These are phyloP conservation scores for Rhodotorula sp. DNA, from an alignment of 1,284 basidiomycete genomes.

Conservation along the genomic window DNA sequence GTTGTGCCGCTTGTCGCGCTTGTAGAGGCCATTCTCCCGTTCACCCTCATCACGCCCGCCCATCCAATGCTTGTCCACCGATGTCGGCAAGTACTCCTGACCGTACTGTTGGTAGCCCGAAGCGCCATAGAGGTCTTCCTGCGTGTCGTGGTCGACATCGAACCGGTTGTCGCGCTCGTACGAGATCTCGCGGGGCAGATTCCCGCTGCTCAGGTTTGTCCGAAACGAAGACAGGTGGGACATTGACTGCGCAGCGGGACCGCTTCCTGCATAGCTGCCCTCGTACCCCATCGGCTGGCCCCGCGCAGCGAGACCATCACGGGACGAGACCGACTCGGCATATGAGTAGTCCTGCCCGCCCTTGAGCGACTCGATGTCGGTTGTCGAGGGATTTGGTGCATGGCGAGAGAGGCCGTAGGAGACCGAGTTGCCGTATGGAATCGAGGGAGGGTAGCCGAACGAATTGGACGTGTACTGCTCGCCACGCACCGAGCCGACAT, in stretches of 20 bases:
- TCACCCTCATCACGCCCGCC: too few species aligned
- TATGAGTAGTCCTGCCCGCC: conserved; percentile 1
- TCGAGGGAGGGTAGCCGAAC: background rate
- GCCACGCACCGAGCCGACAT: conserved; percentile 11
- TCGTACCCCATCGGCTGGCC: conserved; percentile 21
- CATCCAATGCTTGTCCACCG: too few species aligned
- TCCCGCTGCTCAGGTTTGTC: conserved; percentile 16
- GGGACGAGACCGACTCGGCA: conserved; percentile 24
- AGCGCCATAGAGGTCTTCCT: background rate
- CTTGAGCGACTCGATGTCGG: conserved; percentile 9
- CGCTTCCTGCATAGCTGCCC: background rate
- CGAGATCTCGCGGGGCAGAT: background rate
- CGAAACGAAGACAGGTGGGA: conserved; percentile 18
- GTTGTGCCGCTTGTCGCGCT: conserved; percentile 11
- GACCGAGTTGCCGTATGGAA: conserved; percentile 8
- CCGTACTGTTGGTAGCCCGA: too few species aligned
- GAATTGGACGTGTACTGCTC: background rate
- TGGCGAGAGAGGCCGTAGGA: conserved; percentile 1
- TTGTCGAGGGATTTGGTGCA: conserved; percentile 12
- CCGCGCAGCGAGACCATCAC: conserved; percentile 11
- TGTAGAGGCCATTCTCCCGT: background rate
- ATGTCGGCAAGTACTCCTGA: too few species aligned
- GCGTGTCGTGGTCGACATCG: background rate
- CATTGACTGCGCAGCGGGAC: conserved; percentile 1
- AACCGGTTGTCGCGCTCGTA: background rate